Conservation (phyloP, 441 rosid genomes). For the Arabidopsis lyrata region DNA sequence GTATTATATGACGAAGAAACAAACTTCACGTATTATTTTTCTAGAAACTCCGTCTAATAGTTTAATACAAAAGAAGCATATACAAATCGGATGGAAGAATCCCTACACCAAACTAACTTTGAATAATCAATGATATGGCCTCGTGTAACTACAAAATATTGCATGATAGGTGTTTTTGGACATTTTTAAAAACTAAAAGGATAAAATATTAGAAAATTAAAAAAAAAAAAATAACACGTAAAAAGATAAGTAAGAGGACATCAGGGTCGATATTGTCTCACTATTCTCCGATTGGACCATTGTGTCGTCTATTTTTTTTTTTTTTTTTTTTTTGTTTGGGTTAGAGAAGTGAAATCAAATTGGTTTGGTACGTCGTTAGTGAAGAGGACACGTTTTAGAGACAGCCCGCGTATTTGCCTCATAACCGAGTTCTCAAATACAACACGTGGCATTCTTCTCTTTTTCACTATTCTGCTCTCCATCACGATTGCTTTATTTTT, state of each 20-base stretch:
- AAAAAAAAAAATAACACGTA: constrained; percentile 36
- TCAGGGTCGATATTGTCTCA: constrained; percentile 27
- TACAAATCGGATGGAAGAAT: constrained; percentile 27
- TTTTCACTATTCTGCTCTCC: constrained; percentile 38
- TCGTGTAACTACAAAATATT: constrained; percentile 33
- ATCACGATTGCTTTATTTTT: constrained; percentile 43
- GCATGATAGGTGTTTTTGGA: constrained; percentile 35
- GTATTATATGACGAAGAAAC: constrained; percentile 15
- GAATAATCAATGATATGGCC: constrained; percentile 33
- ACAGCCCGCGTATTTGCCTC: constrained; percentile 59
- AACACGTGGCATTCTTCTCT: constrained; percentile 44
- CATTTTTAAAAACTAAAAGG: not conserved
- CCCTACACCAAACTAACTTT: constrained; percentile 34
- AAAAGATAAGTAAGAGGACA: constrained; percentile 35
- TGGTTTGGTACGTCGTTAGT: constrained; percentile 41
- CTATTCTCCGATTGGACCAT: constrained; percentile 46
- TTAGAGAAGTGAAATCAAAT: constrained; percentile 44
- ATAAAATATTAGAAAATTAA: not conserved
- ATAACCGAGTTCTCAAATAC: constrained; percentile 10
- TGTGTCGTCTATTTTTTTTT: constrained; percentile 30
- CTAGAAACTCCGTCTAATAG: constrained; percentile 41
- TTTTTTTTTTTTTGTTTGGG: not conserved
- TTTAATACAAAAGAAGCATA: constrained; percentile 36
- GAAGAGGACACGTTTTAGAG: constrained; percentile 48
- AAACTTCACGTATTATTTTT: constrained; percentile 23